Percentiles rank a stretch among this genome's conserved stretches.
phyloP scores from a whole-genome alignment of 768 basidiomycete species.

The Galerina marginata region DNA sequence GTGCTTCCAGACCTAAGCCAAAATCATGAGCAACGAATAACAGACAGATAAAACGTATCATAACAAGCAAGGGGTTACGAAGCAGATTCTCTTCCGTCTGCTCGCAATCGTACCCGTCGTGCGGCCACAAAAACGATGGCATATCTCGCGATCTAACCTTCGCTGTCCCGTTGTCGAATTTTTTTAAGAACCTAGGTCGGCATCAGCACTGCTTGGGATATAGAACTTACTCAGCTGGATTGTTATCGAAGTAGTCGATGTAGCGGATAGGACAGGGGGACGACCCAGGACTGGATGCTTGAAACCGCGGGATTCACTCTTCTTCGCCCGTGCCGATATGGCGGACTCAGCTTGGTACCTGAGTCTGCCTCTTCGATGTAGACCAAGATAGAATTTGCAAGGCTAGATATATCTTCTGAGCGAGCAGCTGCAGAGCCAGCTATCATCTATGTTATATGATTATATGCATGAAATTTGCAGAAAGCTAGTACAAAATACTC shows the following conservation, averaged over 20 bases:
- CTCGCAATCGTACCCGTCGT: constrained; percentile 1
- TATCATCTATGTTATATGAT: too few species aligned
- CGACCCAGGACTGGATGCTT: neutral
- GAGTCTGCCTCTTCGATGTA: neutral
- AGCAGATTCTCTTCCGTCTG: neutral
- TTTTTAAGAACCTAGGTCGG: neutral
- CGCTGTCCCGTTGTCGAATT: neutral
- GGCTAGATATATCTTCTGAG: too few species aligned
- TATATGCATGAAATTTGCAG: too few species aligned
- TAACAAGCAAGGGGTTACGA: neutral
- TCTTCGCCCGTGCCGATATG: neutral
- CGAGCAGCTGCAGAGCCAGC: too few species aligned
- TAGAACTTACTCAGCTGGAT: neutral
- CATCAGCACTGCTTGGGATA: neutral
- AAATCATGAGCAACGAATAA: too few species aligned
- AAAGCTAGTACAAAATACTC: too few species aligned
- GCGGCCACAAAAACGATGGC: neutral
- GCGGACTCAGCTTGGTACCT: neutral
- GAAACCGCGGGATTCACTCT: neutral
- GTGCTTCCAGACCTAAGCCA: too few species aligned
- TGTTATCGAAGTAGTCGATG: neutral
- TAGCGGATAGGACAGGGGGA: neutral
- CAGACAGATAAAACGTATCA: neutral
- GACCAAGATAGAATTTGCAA: neutral
- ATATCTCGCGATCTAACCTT: neutral